phyloP scores from a whole-genome alignment of 2,329 filamentous ascomycete species.

The Coccinonectria pachysandricola region DNA sequence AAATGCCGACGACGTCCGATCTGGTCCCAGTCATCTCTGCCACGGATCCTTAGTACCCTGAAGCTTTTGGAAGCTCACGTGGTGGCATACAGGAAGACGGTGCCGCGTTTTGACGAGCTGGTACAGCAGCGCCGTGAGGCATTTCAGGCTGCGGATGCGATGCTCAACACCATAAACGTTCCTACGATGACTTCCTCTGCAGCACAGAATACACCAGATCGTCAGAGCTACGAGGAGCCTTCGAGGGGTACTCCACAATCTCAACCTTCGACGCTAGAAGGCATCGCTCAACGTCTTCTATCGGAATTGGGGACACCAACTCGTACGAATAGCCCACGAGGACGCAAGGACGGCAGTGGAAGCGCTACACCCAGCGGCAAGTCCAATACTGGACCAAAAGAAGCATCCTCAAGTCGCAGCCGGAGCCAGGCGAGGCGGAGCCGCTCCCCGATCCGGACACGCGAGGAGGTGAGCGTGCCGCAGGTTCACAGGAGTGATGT shows the following conservation, averaged over 20 bases:
- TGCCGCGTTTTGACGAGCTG: conserved; percentile 64
- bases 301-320: conserved; percentile 48
- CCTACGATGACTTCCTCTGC: conserved; percentile 20
- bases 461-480: conserved; percentile 15
- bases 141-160: conserved; percentile 49
- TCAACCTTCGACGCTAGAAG: conserved; percentile 45
- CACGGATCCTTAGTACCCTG: conserved; percentile 46
- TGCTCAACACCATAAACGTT: conserved; percentile 27
- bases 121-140: conserved; percentile 55
- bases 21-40: conserved; percentile 40
- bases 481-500: conserved; percentile 23
- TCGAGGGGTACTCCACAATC: conserved; percentile 41
- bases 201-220: conserved; percentile 29
- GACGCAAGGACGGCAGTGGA: conserved; percentile 35
- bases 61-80: conserved; percentile 53
- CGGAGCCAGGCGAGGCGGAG: conserved; percentile 25
- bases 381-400: conserved; percentile 30
- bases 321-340: conserved; percentile 38
- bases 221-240: conserved; percentile 31
- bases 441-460: conserved; percentile 30
- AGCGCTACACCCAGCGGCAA: conserved; percentile 22
- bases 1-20: conserved; percentile 42
- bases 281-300: conserved; percentile 52
- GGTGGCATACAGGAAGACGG: conserved; percentile 47
- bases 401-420: conserved; percentile 29